Base-by-base conservation (phyloP, 768 basidiomycete species). In the Coprinopsis cinerea region DNA sequence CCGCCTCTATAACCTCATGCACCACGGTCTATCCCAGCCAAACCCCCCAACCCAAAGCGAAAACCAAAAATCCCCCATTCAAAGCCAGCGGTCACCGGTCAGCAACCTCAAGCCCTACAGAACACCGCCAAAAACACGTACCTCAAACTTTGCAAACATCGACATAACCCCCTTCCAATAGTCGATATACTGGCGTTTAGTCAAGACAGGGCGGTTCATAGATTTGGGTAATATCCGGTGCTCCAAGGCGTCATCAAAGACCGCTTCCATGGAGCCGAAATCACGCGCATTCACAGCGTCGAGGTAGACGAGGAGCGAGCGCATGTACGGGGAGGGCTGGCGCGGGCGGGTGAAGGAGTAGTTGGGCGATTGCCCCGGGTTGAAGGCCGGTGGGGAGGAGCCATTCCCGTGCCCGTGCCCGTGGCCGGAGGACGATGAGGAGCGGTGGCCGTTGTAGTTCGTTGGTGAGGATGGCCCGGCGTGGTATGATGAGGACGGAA, bases 211-310 rank as follows among this genome's bases (percentile, higher is more conserved):
- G 40, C 66, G 59, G 36, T 61, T 62, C 22, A 72, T 52, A 14
- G 64, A 64, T 20, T 58, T 53, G 2, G 70, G 70, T 9, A 72
- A 54, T 40, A 68, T 69, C 3, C 64, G 61, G 48, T 70, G 68
- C 36, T 66, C 66, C 7, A 72, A 60, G 25, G 52, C 44, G 0
- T 63, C 60, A 54, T 68, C 65, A 48, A 71, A 69, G 27, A 63
- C 59, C 10, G 59, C 55, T 18, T 65, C 52, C 44, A 65, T 55
- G 13, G 55, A 53, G 20, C 64, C 62, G 26, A 59, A 42, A 51
- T 69, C 63, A 61, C 63, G 63, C 4, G 57, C 42, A 30, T 69
- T 61, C 22, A 66, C 54, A 15, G 66, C 67, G 39, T 65, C 60
- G 32, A 65, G 48, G 44, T 65, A 69, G 20, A 55, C 58, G 22